Evolutionary conservation across 2,329 filamentous ascomycete species (phyloP).

Genomic region (Ascochyta clinopodiicola): DNA sequence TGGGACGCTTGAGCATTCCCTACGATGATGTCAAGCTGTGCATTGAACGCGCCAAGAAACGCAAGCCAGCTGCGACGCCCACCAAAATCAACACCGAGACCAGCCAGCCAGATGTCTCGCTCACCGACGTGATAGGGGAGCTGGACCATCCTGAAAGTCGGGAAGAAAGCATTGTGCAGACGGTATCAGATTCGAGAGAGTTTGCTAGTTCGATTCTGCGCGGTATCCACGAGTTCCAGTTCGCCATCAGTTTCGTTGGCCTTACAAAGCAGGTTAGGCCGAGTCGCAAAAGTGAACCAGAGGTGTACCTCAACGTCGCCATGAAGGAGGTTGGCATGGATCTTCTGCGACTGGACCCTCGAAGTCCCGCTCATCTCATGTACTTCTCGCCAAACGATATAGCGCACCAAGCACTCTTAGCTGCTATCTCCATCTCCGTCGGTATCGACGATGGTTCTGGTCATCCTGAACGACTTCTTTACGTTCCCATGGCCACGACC

Average conservation of each 20-base stretch:
- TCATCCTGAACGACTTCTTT: constrained; percentile 84
- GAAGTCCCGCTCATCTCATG: constrained; percentile 95
- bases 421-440: constrained; percentile 89
- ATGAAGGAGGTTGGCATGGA: constrained; percentile 98
- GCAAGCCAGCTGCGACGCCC: constrained; percentile 41
- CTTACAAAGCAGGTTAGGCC: constrained; percentile 80
- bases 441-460: constrained; percentile 90
- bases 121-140: constrained; percentile 78
- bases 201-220: constrained; percentile 88
- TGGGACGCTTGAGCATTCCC: constrained; percentile 88
- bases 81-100: constrained; percentile 29
- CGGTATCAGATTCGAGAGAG: constrained; percentile 90
- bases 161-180: constrained; percentile 75
- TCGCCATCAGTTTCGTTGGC: constrained; percentile 89
- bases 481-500: constrained; percentile 96
- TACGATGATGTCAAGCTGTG: constrained; percentile 82
- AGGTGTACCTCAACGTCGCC: constrained; percentile 82
- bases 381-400: constrained; percentile 94
- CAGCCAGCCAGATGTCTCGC: constrained; percentile 63
- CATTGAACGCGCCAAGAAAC: constrained; percentile 60
- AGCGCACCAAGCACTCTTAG: constrained; percentile 91
- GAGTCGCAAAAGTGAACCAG: constrained; percentile 69
- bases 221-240: constrained; percentile 95
- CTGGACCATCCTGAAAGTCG: constrained; percentile 70
- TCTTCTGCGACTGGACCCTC: constrained; percentile 86